Conservation (phyloP, 2,329 filamentous ascomycete species). For the Fusarium drepaniforme region DNA sequence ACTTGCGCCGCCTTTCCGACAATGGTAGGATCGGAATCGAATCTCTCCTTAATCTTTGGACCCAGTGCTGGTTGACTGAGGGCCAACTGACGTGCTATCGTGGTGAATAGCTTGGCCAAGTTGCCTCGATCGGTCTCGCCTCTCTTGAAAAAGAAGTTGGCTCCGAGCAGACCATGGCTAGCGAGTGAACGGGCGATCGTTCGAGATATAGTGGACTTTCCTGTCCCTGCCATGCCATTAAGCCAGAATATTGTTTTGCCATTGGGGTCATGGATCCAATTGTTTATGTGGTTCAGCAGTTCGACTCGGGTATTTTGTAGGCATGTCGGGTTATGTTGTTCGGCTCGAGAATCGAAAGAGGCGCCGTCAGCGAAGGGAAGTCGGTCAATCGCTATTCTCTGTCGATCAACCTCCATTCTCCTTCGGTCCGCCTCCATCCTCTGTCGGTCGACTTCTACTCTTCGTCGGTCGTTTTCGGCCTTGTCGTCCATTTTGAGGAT, state of each 20-base stretch:
- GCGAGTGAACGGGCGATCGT: background rate
- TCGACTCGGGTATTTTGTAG: slow-evolving; percentile 47
- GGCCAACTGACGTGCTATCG: background rate
- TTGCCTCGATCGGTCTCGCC: background rate
- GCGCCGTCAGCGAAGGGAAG: slow-evolving; percentile 41
- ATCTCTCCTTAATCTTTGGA: background rate
- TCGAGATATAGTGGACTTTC: slow-evolving; percentile 3
- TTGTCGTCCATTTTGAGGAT: background rate
- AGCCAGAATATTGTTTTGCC: slow-evolving; percentile 9
- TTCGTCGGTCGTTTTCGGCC: background rate
- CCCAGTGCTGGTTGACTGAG: background rate
- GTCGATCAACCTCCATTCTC: background rate
- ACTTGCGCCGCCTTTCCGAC: background rate
- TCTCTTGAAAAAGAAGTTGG: background rate
- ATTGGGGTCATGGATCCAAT: background rate
- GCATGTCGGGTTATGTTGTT: slow-evolving; percentile 50
- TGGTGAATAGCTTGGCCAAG: background rate
- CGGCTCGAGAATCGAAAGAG: slow-evolving; percentile 50
- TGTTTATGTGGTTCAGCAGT: slow-evolving; percentile 40
- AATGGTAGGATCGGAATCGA: background rate
- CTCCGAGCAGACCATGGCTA: background rate
- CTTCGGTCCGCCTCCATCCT: background rate
- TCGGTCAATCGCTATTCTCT: background rate
- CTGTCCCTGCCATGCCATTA: background rate
- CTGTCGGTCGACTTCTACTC: background rate